Evolutionary conservation across 208 protist species (phyloP).

Genomic region (Acanthamoeba healyi): DNA sequence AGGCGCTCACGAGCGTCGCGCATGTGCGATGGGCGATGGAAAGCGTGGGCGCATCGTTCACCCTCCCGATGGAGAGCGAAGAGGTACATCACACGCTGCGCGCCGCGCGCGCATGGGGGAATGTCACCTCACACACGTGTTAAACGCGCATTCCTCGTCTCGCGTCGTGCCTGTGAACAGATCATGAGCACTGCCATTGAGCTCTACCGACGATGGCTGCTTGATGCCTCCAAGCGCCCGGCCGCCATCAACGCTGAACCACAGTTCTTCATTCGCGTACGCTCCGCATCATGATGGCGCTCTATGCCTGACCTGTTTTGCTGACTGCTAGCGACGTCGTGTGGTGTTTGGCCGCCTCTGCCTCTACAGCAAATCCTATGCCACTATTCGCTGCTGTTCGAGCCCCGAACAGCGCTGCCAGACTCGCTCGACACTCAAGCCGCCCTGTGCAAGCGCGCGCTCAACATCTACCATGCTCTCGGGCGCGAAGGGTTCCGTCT

Average conservation of each 20-base stretch:
- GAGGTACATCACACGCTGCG: not conserved
- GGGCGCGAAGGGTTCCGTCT: not conserved
- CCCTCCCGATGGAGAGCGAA: constrained; percentile 74
- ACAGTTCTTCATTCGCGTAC: constrained; percentile 11
- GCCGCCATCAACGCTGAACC: not conserved
- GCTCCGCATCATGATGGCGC: not conserved
- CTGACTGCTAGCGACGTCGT: too few relatives aligned
- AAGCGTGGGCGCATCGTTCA: constrained; percentile 61
- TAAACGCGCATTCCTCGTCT: too few relatives aligned
- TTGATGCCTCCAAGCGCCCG: not conserved
- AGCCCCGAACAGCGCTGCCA: not conserved
- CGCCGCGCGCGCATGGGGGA: not conserved
- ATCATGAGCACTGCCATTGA: constrained; percentile 1
- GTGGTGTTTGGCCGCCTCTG: too few relatives aligned
- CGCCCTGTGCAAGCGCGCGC: constrained; percentile 66
- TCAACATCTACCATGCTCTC: constrained; percentile 75
- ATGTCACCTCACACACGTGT: not conserved
- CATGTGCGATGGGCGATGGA: constrained; percentile 78
- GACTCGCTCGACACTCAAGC: constrained; percentile 67
- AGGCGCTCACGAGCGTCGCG: not conserved
- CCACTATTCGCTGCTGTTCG: constrained; percentile 69
- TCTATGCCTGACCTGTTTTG: not conserved
- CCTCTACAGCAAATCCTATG: constrained; percentile 23
- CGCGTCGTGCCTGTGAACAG: not conserved
- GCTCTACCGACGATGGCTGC: constrained; percentile 23